Evolutionary conservation across 148 eudicot species (phyloP), one percentile per base, ranked within the genome.

Genomic region (Heliosperma pusillum): DNA sequence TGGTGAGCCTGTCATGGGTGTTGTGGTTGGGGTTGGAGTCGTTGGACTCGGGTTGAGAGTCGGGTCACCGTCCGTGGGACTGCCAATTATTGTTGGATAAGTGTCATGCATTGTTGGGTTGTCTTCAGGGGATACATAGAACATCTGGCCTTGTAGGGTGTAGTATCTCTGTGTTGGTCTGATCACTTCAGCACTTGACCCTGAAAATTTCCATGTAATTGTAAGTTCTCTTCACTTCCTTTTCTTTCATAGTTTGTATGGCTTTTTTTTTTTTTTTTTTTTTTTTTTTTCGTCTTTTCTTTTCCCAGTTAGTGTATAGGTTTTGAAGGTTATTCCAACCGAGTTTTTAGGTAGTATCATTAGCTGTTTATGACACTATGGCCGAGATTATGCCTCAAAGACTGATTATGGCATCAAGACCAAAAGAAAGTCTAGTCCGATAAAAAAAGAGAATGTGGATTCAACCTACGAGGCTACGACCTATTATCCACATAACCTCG

Each of bases 151-250:
- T 24, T 83, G 80, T 76, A 76, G 82, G 30, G 66, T 33, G 63
- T 74, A 69, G n/a, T 80, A 74, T 60, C 71, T 85, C 62, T 67
- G 69, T 66, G 70, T 76, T 70, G 77, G 78, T 65, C 26, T 71
- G 74, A 82, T 85, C 77, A 77, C 79, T 82, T 83, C 88, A 62
- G 81, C 76, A 73, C 85, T 77, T 75, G 86, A 75, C 70, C 87
- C 97, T 93, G 91, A 81, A 86, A 75, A 72, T 60, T 30, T 58
- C 27, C 53, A 73, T 57, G 52, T 36, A 12, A 16, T 12, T 33
- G 69, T 59, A 53, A 74, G 74, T 74, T 69, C 52, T 21, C 22
- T 10, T 47, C 3, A 15, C 12, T 45, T 19, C 13, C 47, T 4
- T 15, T 24, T 22, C 42, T 27, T 55, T 17, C 22, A 21, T 69